These are phyloP conservation scores for Chrysophaeum taylorii DNA, from an alignment of 352 stramenopile species.

Conservation along the genomic window DNA sequence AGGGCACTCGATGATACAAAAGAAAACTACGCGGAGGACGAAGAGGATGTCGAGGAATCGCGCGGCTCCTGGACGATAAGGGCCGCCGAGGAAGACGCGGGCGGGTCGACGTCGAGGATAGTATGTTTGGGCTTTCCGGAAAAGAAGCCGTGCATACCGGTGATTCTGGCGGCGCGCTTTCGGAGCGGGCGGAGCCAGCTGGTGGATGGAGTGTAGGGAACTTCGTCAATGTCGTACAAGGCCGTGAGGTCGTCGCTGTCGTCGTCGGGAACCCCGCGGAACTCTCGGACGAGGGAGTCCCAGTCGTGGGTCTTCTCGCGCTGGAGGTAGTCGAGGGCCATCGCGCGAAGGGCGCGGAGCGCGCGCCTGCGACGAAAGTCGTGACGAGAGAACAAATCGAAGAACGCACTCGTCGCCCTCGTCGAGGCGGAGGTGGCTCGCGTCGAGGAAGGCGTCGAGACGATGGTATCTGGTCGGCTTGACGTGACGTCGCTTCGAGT, in stretches of 20 bases:
- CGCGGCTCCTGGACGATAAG: no score
- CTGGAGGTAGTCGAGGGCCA: conserved; percentile 12
- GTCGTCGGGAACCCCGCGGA: not conserved
- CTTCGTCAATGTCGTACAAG: not conserved
- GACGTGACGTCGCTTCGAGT: not conserved
- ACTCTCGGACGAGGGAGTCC: not conserved
- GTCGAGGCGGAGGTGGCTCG: not conserved
- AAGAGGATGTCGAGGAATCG: no score
- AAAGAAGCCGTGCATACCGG: not conserved
- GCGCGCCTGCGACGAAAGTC: not conserved
- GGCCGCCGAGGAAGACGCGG: no score
- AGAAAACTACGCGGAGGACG: no score
- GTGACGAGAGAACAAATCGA: no score
- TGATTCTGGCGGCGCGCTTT: not conserved
- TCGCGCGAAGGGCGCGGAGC: not conserved
- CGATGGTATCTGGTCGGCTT: not conserved
- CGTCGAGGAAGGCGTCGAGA: conserved; percentile 6
- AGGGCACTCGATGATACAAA: no score
- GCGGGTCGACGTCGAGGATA: no score
- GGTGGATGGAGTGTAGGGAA: not conserved
- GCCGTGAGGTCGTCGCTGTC: no score
- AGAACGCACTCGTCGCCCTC: not conserved
- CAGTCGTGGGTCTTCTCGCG: not conserved
- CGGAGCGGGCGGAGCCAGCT: not conserved
- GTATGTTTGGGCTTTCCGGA: no score